Base-by-base conservation (phyloP, 2,329 filamentous ascomycete genomes). In the Biscogniauxia marginata region DNA sequence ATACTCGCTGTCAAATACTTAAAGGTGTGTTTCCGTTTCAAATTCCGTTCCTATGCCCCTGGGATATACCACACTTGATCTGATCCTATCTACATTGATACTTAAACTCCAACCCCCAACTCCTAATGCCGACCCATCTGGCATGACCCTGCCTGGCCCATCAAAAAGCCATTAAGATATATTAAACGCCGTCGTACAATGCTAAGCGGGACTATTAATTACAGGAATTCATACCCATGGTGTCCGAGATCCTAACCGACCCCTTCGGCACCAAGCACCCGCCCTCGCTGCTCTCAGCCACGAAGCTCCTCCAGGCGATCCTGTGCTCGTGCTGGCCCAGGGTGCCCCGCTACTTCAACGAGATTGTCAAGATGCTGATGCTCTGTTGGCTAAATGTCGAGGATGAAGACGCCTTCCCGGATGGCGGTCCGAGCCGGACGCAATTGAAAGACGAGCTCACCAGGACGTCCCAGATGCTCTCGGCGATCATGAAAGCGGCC, bases 241-340 rank as follows among this genome's bases (percentile, higher is more conserved):
- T 91, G 8, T 84, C 84, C 2, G 75, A 77, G 43, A 82, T 88
- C 8, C 75, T 96, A 52, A 79, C 83, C 2, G 85, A 92, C 65
- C 86, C 90, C 0, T 90, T 95, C 67, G 80, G 81, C 1, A 74
- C 81, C 8, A 77, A 80, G 1, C 77, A 83, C 59, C 75, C 81
- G 1, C 73, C 77, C 0, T 74, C 87, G 1, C 72, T 91, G 1
- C 52, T 78, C 0, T 76, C 81, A 0, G 80, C 84, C 0, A 70
- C 80, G 2, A 69, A 75, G 18, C 79, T 84, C 1, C 65, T 91
- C 20, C 79, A 84, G 52, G 73, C 75, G 0, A 74, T 88, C 13
- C 74, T 96, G 9, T 63, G 79, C 11, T 86, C 81, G 57, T 84
- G 84, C 56, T 92, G 91, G 86, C 88, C 89, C 9, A 79, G 91